Conservation (phyloP, 495 filamentous ascomycete species). For the Podospora tetraspora region DNA sequence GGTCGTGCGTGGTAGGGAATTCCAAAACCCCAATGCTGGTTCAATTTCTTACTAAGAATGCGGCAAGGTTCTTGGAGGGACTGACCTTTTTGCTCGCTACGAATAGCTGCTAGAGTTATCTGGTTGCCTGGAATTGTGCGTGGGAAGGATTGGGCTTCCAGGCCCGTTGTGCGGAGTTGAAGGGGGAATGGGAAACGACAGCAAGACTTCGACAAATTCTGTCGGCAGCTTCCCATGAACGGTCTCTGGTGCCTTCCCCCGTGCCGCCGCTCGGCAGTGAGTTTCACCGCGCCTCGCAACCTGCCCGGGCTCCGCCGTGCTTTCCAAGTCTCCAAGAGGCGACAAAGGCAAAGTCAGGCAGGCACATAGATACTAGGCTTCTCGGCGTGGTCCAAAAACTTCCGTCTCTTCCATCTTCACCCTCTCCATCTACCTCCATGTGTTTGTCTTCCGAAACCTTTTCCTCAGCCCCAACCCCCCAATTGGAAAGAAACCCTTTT, state of each 20-base stretch:
- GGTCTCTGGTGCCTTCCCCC: neutral
- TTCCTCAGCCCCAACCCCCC: neutral
- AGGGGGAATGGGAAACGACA: neutral
- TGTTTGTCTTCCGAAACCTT: neutral
- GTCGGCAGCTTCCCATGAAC: neutral
- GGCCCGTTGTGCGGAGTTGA: neutral
- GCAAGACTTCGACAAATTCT: neutral
- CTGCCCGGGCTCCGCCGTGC: neutral
- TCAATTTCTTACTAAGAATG: neutral
- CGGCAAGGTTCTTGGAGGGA: neutral
- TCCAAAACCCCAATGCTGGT: neutral
- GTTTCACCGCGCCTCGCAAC: neutral
- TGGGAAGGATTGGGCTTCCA: neutral
- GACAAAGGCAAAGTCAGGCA: neutral
- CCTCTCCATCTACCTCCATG: too few relatives aligned
- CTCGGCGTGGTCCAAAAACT: neutral
- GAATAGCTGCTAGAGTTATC: neutral
- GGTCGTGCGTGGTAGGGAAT: neutral
- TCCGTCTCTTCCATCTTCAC: neutral
- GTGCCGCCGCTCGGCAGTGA: neutral
- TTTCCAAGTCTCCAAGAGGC: neutral
- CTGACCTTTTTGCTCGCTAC: neutral
- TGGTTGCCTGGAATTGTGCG: neutral
- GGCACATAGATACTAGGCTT: neutral
- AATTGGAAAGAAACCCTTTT: neutral